These are phyloP conservation scores for Russula earlei DNA, from an alignment of 768 basidiomycete species.

Conservation along the genomic window DNA sequence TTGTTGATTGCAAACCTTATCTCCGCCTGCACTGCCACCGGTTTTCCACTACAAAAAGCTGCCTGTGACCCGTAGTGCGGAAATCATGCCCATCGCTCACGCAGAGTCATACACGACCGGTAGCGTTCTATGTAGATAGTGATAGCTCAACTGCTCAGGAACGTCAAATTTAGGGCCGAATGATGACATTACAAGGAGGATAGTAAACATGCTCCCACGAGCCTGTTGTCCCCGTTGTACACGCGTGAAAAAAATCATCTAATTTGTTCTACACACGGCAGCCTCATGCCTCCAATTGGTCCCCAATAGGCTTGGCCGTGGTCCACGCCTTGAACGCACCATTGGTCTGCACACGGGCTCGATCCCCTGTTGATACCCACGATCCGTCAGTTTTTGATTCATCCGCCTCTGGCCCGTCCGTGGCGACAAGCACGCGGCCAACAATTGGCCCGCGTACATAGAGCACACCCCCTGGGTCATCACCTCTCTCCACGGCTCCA, in stretches of 20 bases:
- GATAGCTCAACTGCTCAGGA: too few relatives aligned
- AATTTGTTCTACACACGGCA: background rate
- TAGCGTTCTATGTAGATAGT: too few relatives aligned
- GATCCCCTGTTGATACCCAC: constrained; percentile 28
- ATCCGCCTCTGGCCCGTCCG: constrained; percentile 31
- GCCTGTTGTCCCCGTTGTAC: background rate
- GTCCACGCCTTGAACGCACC: constrained; percentile 30
- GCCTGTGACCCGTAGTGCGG: too few relatives aligned
- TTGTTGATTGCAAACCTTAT: constrained; percentile 22
- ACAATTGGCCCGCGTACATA: constrained; percentile 67
- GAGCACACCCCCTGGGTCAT: constrained; percentile 54
- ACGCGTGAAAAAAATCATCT: background rate
- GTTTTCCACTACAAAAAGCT: background rate
- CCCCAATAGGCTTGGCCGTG: background rate
- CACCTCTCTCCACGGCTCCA: constrained; percentile 49
- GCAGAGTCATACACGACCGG: too few relatives aligned
- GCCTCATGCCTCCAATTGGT: background rate
- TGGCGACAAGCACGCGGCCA: constrained; percentile 39
- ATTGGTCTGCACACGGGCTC: constrained; percentile 28
- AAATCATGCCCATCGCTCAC: too few relatives aligned
- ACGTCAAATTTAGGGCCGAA: too few relatives aligned
- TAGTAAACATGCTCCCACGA: background rate
- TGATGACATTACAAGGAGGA: background rate
- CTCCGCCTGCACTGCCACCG: constrained; percentile 15
- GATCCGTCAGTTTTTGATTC: constrained; percentile 15